Evolutionary conservation across 2,329 filamentous ascomycete genomes (phyloP).

Genomic region (Penicillium sp.): DNA sequence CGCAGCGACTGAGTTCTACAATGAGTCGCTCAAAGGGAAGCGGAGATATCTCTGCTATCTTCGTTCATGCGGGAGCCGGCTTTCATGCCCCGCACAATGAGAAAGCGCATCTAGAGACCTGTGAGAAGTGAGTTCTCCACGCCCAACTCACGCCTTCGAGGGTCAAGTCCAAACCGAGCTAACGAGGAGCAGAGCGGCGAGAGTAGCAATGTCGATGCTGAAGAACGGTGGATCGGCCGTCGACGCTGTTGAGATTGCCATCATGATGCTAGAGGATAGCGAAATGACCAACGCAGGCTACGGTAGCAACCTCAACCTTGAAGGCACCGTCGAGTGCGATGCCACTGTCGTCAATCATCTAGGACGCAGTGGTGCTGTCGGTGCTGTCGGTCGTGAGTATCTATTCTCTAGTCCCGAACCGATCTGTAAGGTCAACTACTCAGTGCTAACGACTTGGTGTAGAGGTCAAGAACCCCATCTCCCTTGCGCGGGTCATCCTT

Average conservation of each 20-base stretch:
- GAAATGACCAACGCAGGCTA: constrained; percentile 96
- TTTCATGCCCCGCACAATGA: constrained; percentile 88
- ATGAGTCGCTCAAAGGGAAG: no score
- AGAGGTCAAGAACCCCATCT: constrained; percentile 78
- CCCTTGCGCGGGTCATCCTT: constrained; percentile 71
- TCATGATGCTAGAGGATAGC: constrained; percentile 79
- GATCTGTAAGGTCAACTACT: no score
- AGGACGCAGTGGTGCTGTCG: constrained; percentile 85
- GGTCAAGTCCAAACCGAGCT: no score
- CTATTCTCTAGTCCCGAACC: no score
- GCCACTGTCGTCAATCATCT: constrained; percentile 85
- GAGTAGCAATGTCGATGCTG: constrained; percentile 73
- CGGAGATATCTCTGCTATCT: constrained; percentile 69
- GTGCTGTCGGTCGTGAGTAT: no score
- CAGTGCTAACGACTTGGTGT: no score
- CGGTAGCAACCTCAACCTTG: constrained; percentile 85
- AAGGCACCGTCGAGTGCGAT: constrained; percentile 88
- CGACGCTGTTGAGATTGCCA: constrained; percentile 81
- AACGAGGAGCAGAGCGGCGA: no score
- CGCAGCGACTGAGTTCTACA: no score
- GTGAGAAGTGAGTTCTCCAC: constrained; percentile 72
- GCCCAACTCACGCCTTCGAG: no score
- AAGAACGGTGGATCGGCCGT: constrained; percentile 69
- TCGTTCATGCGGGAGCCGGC: constrained; percentile 89
- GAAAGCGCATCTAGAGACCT: constrained; percentile 70